These are phyloP conservation scores for Pseudogymnoascus sp. DNA, from an alignment of 2,329 filamentous ascomycete species.

Conservation along the genomic window DNA sequence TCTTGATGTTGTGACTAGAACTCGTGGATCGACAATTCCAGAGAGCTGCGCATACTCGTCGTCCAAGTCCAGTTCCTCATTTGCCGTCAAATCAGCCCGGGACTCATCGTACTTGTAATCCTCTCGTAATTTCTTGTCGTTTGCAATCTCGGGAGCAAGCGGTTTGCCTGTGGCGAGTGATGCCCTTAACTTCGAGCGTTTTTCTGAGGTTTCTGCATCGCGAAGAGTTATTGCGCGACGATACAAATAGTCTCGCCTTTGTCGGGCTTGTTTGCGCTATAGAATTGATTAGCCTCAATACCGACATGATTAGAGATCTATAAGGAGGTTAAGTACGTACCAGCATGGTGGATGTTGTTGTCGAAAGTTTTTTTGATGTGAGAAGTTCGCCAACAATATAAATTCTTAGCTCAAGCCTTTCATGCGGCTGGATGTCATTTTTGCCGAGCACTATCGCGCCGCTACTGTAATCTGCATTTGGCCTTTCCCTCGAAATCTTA, in stretches of 20 bases:
- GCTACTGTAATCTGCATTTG: constrained; percentile 11
- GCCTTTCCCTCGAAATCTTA: constrained; percentile 8
- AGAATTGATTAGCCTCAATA: constrained; percentile 6
- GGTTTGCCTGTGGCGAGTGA: constrained; percentile 86
- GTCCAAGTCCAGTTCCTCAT: constrained; percentile 69
- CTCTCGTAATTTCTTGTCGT: constrained; percentile 75
- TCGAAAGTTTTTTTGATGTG: constrained; percentile 10
- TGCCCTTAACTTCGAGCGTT: constrained; percentile 76
- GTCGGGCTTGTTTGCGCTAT: constrained; percentile 65
- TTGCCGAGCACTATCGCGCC: constrained; percentile 11
- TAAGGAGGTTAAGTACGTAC: neutral
- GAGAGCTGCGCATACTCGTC: constrained; percentile 87
- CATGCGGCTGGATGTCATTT: constrained; percentile 11
- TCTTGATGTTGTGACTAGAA: constrained; percentile 85
- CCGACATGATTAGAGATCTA: constrained; percentile 14
- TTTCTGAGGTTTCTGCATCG: constrained; percentile 89
- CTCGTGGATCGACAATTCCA: constrained; percentile 82
- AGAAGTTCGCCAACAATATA: constrained; percentile 14
- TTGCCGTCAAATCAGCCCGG: constrained; percentile 54
- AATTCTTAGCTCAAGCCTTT: constrained; percentile 19
- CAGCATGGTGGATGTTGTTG: constrained; percentile 9
- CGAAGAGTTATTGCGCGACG: constrained; percentile 77
- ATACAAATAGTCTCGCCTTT: constrained; percentile 84
- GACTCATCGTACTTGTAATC: constrained; percentile 95
- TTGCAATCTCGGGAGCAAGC: constrained; percentile 71